Base-by-base conservation (phyloP, 306 rosid genomes). In the Dalbergia cultrata region DNA sequence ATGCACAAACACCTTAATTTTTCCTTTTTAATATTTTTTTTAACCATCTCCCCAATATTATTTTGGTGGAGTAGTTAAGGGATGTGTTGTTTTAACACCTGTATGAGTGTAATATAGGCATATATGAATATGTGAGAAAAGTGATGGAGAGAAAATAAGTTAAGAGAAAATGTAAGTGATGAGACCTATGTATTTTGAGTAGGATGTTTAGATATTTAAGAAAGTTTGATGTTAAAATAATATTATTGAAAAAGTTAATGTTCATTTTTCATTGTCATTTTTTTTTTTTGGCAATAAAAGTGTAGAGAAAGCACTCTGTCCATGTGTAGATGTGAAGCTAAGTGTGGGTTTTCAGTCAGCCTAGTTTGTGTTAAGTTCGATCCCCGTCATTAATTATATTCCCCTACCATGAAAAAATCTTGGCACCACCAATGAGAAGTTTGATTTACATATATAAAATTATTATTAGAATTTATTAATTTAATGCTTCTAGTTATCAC, bases 281-380 rank as follows among this genome's bases (percentile, higher is more conserved):
- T 21, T 22, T 64, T 47, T 77, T 49, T 54, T 79, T 49, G 13
- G 26, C 49, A 19, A 59, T 49, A 67, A 57, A 22, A 77, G 64
- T 77, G 86, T 90, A 90, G 87, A 64, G 60, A 62, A 31, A 70
- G 94, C 97, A 89, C 94, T 89, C 96, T 57, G 68, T 84, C 95
- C 91, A 61, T 70, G 64, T 70, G 64, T 72, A 88, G 95, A 88
- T 72, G 65, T 79, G 94, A 72, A 89, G n/a, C n/a, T n/a, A n/a
- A n/a, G 95, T 89, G 93, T 70, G 75, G 57, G 52, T 9, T 54
- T 56, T 67, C 75, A 81, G 75, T 78, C 76, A 81, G 80, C 68
- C 35, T 61, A 77, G 70, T 67, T 74, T 87, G 82, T 85, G 70
- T 47, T 47, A 85, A 56, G 82, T 63, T 69, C 37, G 59, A 61